These are phyloP conservation scores for Aspergillus texensis DNA, from an alignment of 2,329 filamentous ascomycete genomes.

Conservation along the genomic window DNA sequence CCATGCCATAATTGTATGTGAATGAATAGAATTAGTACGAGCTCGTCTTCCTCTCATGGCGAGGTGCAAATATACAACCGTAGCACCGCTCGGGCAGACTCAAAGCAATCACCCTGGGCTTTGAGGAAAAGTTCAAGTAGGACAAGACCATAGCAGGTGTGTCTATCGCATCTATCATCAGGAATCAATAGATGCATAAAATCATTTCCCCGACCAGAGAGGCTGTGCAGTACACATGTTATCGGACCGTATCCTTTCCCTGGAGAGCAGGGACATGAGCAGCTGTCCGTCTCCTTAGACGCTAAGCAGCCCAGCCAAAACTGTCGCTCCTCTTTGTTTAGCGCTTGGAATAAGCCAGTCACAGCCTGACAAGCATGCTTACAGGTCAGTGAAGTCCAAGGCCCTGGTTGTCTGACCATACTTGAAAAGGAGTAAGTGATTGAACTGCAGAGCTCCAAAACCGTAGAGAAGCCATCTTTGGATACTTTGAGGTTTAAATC, in stretches of 20 bases:
- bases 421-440: no score
- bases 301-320: not conserved
- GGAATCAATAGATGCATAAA: no score
- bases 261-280: not conserved
- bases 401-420: no score
- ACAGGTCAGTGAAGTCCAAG: not conserved
- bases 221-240: not conserved
- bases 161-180: not conserved
- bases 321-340: not conserved
- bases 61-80: not conserved
- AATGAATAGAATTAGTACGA: not conserved
- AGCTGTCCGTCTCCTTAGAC: not conserved
- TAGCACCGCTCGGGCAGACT: not conserved
- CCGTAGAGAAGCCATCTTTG: not conserved
- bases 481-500: not conserved
- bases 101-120: not conserved
- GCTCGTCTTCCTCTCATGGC: not conserved
- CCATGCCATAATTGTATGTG: not conserved
- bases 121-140: not conserved
- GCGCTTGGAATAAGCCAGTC: not conserved
- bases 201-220: not conserved
- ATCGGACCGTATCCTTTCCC: not conserved
- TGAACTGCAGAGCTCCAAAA: not conserved
- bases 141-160: not conserved
- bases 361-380: not conserved